Percentiles rank a stretch among this genome's conserved stretches.
Evolutionary conservation across 371 early-diverging fungal species (phyloP).

Genomic region (Dichotomocladium elegans): DNA sequence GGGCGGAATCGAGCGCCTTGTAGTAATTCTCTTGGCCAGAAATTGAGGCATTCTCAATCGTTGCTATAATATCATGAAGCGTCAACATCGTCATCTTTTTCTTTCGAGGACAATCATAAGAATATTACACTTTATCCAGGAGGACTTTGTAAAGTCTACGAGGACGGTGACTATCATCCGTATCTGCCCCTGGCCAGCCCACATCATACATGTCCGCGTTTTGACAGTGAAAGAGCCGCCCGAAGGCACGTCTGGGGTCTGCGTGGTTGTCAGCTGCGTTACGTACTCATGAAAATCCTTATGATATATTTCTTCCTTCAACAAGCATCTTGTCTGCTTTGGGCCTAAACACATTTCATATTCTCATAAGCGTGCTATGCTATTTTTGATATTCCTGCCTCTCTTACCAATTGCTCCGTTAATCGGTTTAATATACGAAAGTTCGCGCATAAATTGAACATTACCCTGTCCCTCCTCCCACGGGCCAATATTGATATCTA

Average conservation of each 20-base stretch:
- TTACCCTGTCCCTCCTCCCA: slow-evolving; percentile 33
- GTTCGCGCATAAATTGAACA: slow-evolving; percentile 24
- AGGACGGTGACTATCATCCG: slow-evolving; percentile 65
- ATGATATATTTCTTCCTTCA: slow-evolving; percentile 57
- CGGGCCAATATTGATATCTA: slow-evolving; percentile 36
- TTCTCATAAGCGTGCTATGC: not conserved
- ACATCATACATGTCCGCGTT: slow-evolving; percentile 79
- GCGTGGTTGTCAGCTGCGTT: slow-evolving; percentile 58
- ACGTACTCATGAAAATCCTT: slow-evolving; percentile 58
- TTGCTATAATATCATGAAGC: slow-evolving; percentile 22
- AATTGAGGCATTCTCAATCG: slow-evolving; percentile 68
- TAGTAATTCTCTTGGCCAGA: slow-evolving; percentile 63
- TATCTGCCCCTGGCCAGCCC: slow-evolving; percentile 63
- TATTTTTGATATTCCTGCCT: no score
- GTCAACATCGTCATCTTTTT: not conserved
- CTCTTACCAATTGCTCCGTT: slow-evolving; percentile 33
- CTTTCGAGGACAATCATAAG: not conserved
- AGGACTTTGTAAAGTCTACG: slow-evolving; percentile 69
- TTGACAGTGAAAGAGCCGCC: slow-evolving; percentile 74
- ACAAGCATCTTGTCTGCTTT: slow-evolving; percentile 64
- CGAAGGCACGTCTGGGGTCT: slow-evolving; percentile 86
- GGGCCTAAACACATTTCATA: slow-evolving; percentile 48
- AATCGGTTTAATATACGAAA: slow-evolving; percentile 37
- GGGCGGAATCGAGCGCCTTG: slow-evolving; percentile 50
- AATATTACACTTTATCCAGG: slow-evolving; percentile 68